phyloP scores from a whole-genome alignment of 768 basidiomycete species.

The Phaeotremella skinneri region DNA sequence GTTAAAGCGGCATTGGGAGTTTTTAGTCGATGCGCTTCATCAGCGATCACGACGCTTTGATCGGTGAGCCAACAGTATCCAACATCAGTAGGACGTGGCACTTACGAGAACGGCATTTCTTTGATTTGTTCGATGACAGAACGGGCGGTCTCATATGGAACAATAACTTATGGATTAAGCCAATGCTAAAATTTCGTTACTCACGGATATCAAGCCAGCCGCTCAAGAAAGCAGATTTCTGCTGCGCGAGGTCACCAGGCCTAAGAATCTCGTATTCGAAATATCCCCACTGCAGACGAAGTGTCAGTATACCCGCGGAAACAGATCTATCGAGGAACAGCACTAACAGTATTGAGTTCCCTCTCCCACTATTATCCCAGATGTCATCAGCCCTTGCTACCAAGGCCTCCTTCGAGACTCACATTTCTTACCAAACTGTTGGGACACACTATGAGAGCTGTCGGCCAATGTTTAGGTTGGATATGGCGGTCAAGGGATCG shows the following conservation, averaged over 20 bases:
- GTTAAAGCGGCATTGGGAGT: conserved; percentile 68
- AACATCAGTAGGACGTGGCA: conserved; percentile 34
- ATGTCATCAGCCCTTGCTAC: neutral
- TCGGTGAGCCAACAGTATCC: conserved; percentile 4
- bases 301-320: too few relatives aligned
- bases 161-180: conserved; percentile 62
- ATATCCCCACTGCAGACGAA: conserved; percentile 86
- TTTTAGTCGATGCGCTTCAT: conserved; percentile 89
- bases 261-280: conserved; percentile 76
- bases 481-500: conserved; percentile 52
- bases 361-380: conserved; percentile 65
- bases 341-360: conserved; percentile 75
- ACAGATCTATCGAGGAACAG: too few relatives aligned
- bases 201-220: conserved; percentile 80
- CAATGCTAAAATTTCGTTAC: conserved; percentile 45
- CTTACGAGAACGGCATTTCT: conserved; percentile 61
- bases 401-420: conserved; percentile 9
- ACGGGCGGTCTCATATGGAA: conserved; percentile 72
- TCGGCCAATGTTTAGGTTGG: conserved; percentile 37
- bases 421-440: conserved; percentile 73
- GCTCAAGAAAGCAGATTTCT: conserved; percentile 69
- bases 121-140: conserved; percentile 68
- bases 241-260: conserved; percentile 60
- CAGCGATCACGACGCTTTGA: conserved; percentile 56
- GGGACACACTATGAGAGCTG: conserved; percentile 73